Conservation (phyloP, 2,329 filamentous ascomycete genomes). For the Penicillium paneum region DNA sequence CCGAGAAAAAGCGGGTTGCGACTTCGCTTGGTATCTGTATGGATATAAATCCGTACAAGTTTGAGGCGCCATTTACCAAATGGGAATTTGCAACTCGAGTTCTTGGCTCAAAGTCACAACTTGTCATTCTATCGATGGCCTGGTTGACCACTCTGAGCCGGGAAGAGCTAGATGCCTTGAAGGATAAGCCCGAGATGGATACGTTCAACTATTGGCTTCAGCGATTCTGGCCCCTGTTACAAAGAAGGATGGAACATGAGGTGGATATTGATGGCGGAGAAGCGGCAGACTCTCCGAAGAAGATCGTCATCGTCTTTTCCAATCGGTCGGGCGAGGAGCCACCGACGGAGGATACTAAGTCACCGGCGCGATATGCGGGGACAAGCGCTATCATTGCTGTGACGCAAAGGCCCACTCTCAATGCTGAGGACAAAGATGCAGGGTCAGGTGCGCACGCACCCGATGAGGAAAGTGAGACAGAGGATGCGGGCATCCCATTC, state of each 20-base stretch:
- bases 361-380: slow-evolving; percentile 47
- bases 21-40: slow-evolving; percentile 52
- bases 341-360: slow-evolving; percentile 32
- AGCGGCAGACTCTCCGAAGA: slow-evolving; percentile 24
- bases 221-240: slow-evolving; percentile 54
- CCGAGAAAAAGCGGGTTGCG: slow-evolving; percentile 28
- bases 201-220: slow-evolving; percentile 64
- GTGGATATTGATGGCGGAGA: slow-evolving; percentile 26
- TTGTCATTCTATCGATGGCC: slow-evolving; percentile 62
- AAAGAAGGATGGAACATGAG: slow-evolving; percentile 29
- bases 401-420: slow-evolving; percentile 26
- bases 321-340: slow-evolving; percentile 47
- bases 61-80: slow-evolving; percentile 53
- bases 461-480: slow-evolving; percentile 12
- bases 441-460: slow-evolving; percentile 5
- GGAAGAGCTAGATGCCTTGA: slow-evolving; percentile 47
- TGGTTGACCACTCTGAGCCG: slow-evolving; percentile 56
- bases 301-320: slow-evolving; percentile 47
- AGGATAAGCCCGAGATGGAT: slow-evolving; percentile 53
- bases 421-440: not conserved
- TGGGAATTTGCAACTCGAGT: slow-evolving; percentile 61
- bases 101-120: slow-evolving; percentile 45
- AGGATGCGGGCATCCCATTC: slow-evolving; percentile 19
- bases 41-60: slow-evolving; percentile 62
- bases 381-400: slow-evolving; percentile 47